A percentile compares a stretch with the other conserved stretches of the same genome.
phyloP scores from a whole-genome alignment of 441 rosid genomes.

The Gossypium gossypioides region DNA sequence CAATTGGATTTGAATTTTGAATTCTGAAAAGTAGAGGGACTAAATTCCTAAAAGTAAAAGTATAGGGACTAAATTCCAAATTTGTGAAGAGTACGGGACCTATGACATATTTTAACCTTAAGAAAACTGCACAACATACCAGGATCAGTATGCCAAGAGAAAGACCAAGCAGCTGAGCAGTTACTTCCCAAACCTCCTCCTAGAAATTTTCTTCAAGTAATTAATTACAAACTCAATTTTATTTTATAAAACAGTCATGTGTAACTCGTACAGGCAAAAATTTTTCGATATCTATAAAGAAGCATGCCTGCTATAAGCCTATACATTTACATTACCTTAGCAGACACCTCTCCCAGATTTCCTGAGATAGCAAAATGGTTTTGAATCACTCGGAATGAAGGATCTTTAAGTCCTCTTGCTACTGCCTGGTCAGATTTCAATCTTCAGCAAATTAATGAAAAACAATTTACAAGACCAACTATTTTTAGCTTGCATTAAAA shows the following conservation, averaged over 20 bases:
- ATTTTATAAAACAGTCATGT: background rate
- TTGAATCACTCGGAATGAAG: slow-evolving; percentile 87
- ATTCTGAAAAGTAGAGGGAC: no score
- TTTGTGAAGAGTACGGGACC: no score
- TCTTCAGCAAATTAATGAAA: slow-evolving; percentile 3
- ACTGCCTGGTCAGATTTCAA: slow-evolving; percentile 54
- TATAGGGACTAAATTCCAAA: no score
- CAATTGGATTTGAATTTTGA: no score
- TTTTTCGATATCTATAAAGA: background rate
- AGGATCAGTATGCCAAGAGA: slow-evolving; percentile 71
- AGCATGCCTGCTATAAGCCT: background rate
- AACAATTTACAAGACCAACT: background rate
- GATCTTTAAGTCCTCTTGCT: slow-evolving; percentile 91
- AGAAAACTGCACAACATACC: slow-evolving; percentile 30
- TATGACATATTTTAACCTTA: no score
- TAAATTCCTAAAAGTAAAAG: no score
- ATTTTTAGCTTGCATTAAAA: background rate
- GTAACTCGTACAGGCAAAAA: background rate
- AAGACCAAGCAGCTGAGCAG: slow-evolving; percentile 87
- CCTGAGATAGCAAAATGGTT: slow-evolving; percentile 80
- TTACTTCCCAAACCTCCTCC: slow-evolving; percentile 99
- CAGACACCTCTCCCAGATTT: slow-evolving; percentile 89
- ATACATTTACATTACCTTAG: slow-evolving; percentile 52
- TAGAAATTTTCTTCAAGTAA: slow-evolving; percentile 24
- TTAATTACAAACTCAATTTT: slow-evolving; percentile 5